Base-by-base conservation (phyloP, 163 green algal genomes). In the Chlorella variabilis region DNA sequence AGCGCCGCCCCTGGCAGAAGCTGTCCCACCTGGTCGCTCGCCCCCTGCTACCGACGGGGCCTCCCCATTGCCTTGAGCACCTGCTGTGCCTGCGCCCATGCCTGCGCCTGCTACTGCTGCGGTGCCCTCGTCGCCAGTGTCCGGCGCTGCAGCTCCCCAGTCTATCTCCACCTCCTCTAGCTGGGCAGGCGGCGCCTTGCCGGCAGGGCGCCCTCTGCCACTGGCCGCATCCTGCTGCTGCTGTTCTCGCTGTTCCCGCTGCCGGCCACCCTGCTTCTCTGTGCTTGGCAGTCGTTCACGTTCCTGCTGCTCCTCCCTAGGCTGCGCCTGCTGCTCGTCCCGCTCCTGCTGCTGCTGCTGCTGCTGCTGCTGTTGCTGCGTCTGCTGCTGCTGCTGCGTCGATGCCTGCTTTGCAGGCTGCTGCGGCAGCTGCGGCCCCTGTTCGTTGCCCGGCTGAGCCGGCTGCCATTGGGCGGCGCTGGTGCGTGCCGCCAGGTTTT, bases 141-240 rank as follows among this genome's bases (percentile, higher is more conserved):
- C 54, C 48, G 75, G 39, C 41, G 41, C n/a, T 51, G 71, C 45
- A 2, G 41, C 81, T n/a, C n/a, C 70, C 58, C 49, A 61, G 29
- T 82, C 71, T 17, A 78, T 41, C 27, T 86, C 81, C 31, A 38
- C 78, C 42, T 86, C 81, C 9, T 77, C 61, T 38, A 83, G 74
- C 17, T 38, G 48, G 4, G 54, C 29, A n/a, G 23, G 5, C 18
- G 54, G 23, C 13, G 41, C 59, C 58, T 41, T 39, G 36, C 29
- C 33, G 49, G 36, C 7, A 2, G 54, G n/a, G 1, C 25, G 17
- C n/a, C n/a, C n/a, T n/a, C n/a, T n/a, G n/a, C n/a, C n/a, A n/a
- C 71, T 80, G 42, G 31, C 31, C 9, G 4, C 20, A 23, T 20
- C 7, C 42, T 8, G 38, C 41, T 59, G 36, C 33, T 56, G 25